phyloP scores from a whole-genome alignment of 257 asterid species.

The Nicotiana tabacum region DNA sequence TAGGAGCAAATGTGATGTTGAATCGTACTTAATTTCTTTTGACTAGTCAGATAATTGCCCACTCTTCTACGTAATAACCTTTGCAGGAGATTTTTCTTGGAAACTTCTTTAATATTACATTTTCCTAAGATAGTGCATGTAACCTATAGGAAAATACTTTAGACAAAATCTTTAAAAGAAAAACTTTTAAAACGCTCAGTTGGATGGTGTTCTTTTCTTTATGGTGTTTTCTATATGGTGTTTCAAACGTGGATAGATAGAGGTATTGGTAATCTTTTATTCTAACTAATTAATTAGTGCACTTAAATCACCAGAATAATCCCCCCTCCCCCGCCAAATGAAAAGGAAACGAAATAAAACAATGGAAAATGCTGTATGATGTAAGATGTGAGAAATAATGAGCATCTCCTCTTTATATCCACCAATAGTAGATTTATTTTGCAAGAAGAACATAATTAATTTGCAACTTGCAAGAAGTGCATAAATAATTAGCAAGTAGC shows the following conservation, averaged over 20 bases:
- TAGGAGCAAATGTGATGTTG: neutral
- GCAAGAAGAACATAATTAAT: neutral
- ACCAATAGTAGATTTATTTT: neutral
- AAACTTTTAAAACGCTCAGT: too few species aligned
- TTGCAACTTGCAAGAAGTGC: too few species aligned
- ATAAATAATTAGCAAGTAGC: too few species aligned
- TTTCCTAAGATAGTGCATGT: neutral
- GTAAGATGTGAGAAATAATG: neutral
- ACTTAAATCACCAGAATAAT: neutral
- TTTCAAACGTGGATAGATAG: neutral
- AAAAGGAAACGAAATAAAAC: neutral
- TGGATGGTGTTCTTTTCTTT: neutral
- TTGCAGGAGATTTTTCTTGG: constrained; percentile 23
- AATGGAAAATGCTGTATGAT: neutral
- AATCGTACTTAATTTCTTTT: neutral
- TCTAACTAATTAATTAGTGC: neutral
- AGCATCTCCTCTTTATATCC: neutral
- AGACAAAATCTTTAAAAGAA: neutral
- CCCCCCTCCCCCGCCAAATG: neutral
- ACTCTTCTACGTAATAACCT: constrained; percentile 34
- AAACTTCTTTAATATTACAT: neutral
- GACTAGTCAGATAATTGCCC: constrained; percentile 20
- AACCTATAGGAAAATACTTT: too few species aligned
- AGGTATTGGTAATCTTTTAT: neutral
- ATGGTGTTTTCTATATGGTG: too few species aligned